Conservation (phyloP, 768 basidiomycete genomes). For the Amylocystis lapponica region DNA sequence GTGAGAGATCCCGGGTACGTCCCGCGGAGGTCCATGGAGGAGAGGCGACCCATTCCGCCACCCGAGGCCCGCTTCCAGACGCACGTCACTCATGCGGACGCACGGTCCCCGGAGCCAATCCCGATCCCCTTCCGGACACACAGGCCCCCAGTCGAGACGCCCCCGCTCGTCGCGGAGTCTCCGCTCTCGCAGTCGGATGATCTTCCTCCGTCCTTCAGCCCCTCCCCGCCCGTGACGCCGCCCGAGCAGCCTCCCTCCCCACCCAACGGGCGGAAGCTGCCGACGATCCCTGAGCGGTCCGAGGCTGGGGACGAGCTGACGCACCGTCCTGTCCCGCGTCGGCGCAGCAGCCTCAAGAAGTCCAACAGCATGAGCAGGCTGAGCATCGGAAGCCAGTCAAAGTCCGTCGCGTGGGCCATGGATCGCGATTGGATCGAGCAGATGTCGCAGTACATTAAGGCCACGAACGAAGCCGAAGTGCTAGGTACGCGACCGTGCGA, state of each 20-base stretch:
- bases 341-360: constrained; percentile 63
- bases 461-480: constrained; percentile 35
- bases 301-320: constrained; percentile 14
- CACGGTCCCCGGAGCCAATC: constrained; percentile 36
- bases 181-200: constrained; percentile 15
- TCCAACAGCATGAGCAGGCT: constrained; percentile 39
- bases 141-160: constrained; percentile 3
- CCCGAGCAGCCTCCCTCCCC: constrained; percentile 6
- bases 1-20: constrained; percentile 7
- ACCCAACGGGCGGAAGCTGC: constrained; percentile 19
- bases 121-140: constrained; percentile 40
- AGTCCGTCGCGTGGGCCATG: constrained; percentile 75
- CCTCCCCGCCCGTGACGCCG: constrained; percentile 4
- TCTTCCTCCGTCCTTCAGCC: constrained; percentile 3
- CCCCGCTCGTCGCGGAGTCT: constrained; percentile 14
- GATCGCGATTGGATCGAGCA: constrained; percentile 54
- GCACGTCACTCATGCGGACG: constrained; percentile 19
- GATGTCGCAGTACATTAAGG: constrained; percentile 41
- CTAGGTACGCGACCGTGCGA: constrained; percentile 26
- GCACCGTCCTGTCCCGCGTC: constrained; percentile 34
- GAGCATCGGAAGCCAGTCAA: constrained; percentile 46
- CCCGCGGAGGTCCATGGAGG: constrained; percentile 3
- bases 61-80: constrained; percentile 8
- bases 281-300: constrained; percentile 24
- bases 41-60: background rate